Evolutionary conservation across 768 basidiomycete species (phyloP).

Genomic region (Amanita brunnescens): DNA sequence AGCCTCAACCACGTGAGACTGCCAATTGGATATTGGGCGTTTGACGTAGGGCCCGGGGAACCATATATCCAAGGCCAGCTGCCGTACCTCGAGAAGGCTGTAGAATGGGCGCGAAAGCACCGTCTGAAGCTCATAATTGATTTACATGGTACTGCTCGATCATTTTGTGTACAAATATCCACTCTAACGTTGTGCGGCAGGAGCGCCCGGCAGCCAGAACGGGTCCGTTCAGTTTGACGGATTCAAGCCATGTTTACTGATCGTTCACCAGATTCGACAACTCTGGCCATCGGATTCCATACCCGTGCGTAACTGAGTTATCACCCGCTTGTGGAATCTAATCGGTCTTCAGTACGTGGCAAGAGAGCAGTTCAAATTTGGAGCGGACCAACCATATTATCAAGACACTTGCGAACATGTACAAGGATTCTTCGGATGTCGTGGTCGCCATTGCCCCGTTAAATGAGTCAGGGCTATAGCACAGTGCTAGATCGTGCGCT

Average conservation of each 20-base stretch:
- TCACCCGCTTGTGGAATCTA: background rate
- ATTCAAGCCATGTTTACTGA: background rate
- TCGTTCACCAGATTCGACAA: conserved; percentile 76
- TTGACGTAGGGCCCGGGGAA: conserved; percentile 68
- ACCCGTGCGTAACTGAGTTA: conserved; percentile 33
- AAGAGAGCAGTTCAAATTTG: conserved; percentile 55
- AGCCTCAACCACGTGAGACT: conserved; percentile 78
- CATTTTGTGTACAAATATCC: background rate
- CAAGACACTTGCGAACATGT: conserved; percentile 51
- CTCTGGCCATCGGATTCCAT: conserved; percentile 56
- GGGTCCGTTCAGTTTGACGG: conserved; percentile 38
- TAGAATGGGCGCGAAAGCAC: conserved; percentile 59
- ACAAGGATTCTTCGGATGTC: conserved; percentile 39
- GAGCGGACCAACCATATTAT: conserved; percentile 61
- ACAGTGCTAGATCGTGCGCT: background rate
- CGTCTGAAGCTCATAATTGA: conserved; percentile 80
- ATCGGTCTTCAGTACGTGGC: conserved; percentile 42
- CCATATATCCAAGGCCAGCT: conserved; percentile 75
- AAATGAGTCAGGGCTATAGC: conserved; percentile 51
- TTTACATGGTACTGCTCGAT: conserved; percentile 44
- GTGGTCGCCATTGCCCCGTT: conserved; percentile 67
- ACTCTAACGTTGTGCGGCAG: conserved; percentile 18
- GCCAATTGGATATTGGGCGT: conserved; percentile 89
- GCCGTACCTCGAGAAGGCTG: conserved; percentile 56
- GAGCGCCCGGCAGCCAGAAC: conserved; percentile 80